Evolutionary conservation across 2,329 filamentous ascomycete genomes (phyloP).

Genomic region (Magnaporthiopsis rhizophila): DNA sequence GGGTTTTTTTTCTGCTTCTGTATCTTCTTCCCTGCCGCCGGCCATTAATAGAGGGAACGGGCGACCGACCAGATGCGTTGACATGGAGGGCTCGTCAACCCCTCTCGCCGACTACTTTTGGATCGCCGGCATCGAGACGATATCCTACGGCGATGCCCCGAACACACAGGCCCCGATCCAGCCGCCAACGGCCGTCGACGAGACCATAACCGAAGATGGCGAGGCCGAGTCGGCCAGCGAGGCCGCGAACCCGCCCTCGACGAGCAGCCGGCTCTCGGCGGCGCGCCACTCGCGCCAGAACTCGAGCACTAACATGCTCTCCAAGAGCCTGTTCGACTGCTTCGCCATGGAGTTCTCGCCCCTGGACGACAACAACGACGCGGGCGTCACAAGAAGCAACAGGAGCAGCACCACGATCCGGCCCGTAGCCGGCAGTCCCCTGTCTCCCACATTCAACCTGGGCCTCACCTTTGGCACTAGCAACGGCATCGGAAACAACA

Average conservation of each 20-base stretch:
- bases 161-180: slow-evolving; percentile 28
- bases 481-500: slow-evolving; percentile 18
- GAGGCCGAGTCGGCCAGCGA: slow-evolving; percentile 40
- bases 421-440: slow-evolving; percentile 20
- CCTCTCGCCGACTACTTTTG: slow-evolving; percentile 70
- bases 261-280: slow-evolving; percentile 18
- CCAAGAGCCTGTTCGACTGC: slow-evolving; percentile 37
- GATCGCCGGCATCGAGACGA: slow-evolving; percentile 64
- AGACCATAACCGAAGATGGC: slow-evolving; percentile 55
- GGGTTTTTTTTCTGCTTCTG: background rate
- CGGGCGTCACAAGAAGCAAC: slow-evolving; percentile 48
- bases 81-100: slow-evolving; percentile 53
- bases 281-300: slow-evolving; percentile 55
- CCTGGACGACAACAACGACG: slow-evolving; percentile 39
- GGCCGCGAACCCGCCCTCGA: slow-evolving; percentile 22
- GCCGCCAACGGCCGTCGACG: slow-evolving; percentile 36
- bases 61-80: slow-evolving; percentile 17
- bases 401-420: slow-evolving; percentile 59
- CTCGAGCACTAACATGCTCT: slow-evolving; percentile 47
- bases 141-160: slow-evolving; percentile 53
- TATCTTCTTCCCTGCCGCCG: background rate
- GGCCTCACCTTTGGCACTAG: slow-evolving; percentile 18
- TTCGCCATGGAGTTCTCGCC: slow-evolving; percentile 43
- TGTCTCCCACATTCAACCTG: slow-evolving; percentile 9
- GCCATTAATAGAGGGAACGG: background rate